Evolutionary conservation across 106 monocot species (phyloP), one percentile per base, ranked within the genome.

Genomic region (Allium fistulosum): DNA sequence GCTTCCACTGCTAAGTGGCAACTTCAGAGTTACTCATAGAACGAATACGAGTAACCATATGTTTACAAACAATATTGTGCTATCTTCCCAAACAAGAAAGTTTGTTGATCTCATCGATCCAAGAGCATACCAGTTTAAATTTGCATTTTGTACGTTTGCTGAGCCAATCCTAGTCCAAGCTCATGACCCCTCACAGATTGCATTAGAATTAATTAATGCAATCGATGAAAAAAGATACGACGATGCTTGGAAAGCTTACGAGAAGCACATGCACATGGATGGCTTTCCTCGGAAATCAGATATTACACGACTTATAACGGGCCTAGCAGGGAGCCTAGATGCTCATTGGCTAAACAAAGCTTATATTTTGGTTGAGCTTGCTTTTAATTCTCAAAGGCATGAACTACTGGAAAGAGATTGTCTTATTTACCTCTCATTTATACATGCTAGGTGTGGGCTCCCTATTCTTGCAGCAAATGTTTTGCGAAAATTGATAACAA

Each of bases 191-290:
- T 75, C 83, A 45, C 63, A n/a, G 46, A 58, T 87, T 6, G 82
- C 78, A 7, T 50, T 75, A 51, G 73, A 82, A 26, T 51, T 87
- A 46, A 70, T 77, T 18, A 81, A 67, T 53, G 84, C 90, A 10
- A 13, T 99, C 37, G 84, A 83, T 10, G 79, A 82, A 45, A 27
- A 69, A 53, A 81, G 81, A 61, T 77, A 87, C 26, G 81, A 80
- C 49, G 81, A 85, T 62, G 92, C 99, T 46, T 99, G 87, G 90
- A 85, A 61, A 59, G 58, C 82, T 18, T 99, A 87, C 59, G 93
- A 90, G 75, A 71, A 77, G 52, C 79, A 83, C 56, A 10, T 81
- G 57, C 72, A 80, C 67, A 78, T 85, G 83, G 79, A 83, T 75
- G 90, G 89, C 26, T 78, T 93, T 50, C 99, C 81, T 10, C 73